phyloP scores from a whole-genome alignment of 2,329 filamentous ascomycete species.

The Calonectria leucothoes region DNA sequence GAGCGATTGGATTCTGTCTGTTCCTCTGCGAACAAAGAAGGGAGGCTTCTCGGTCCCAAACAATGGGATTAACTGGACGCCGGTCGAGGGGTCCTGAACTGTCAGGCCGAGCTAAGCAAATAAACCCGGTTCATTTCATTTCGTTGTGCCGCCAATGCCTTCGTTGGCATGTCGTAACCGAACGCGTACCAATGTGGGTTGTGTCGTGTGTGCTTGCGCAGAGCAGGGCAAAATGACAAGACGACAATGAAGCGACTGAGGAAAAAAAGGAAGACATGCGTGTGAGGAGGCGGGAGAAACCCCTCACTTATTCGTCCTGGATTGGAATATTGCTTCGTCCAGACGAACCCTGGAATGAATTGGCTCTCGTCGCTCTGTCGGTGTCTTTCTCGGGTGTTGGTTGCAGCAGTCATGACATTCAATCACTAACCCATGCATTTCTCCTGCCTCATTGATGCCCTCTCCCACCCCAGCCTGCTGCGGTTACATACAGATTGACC shows the following conservation, averaged over 20 bases:
- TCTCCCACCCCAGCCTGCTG: not conserved
- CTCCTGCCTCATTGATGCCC: not conserved
- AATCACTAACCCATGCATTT: not conserved
- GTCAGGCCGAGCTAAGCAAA: not conserved
- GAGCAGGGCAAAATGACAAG: not conserved
- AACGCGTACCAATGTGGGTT: conserved; percentile 21
- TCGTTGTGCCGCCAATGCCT: conserved; percentile 23
- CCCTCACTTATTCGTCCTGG: conserved; percentile 32
- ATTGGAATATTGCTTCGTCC: conserved; percentile 16
- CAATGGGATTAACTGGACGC: not conserved
- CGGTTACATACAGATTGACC: not conserved
- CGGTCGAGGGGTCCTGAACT: not conserved
- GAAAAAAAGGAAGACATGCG: not conserved
- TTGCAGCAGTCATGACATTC: conserved; percentile 2
- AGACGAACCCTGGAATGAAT: conserved; percentile 33
- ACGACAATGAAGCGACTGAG: not conserved
- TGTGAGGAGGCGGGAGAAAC: conserved; percentile 14
- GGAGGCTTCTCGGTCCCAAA: not conserved
- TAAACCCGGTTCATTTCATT: conserved; percentile 33
- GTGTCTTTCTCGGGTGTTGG: conserved; percentile 6
- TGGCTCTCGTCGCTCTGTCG: not conserved
- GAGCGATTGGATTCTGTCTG: not conserved
- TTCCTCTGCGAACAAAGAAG: not conserved
- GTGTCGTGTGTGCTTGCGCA: not conserved
- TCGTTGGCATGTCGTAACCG: conserved; percentile 14